A percentile compares a stretch with the other conserved stretches of the same genome.
Conservation (phyloP, 179 eudicot species). For the Vitellaria paradoxa region DNA sequence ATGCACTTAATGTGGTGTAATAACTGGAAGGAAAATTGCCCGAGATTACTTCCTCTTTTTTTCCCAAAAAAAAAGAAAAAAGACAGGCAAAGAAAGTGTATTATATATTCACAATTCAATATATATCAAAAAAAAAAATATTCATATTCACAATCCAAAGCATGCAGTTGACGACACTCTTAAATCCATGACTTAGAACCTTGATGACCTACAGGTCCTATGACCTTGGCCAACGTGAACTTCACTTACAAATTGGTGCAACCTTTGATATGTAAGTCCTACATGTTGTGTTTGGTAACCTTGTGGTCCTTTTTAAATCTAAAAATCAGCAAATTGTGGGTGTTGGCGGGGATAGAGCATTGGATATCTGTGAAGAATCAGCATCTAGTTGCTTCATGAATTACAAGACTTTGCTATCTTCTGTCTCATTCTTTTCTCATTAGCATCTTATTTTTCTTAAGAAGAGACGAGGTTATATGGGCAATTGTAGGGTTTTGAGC, state of each 20-base stretch:
- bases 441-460: background rate
- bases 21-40: background rate
- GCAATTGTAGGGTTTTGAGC: background rate
- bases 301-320: background rate
- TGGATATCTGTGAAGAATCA: background rate
- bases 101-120: no score
- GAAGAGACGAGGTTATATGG: background rate
- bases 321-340: background rate
- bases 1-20: background rate
- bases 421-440: background rate
- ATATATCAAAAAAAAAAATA: no score
- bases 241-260: background rate
- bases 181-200: background rate
- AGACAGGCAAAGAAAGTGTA: no score
- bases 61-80: no score
- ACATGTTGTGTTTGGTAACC: no score
- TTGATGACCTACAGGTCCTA: background rate
- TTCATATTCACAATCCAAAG: no score
- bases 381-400: background rate
- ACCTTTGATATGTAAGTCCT: background rate
- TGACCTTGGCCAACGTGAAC: background rate
- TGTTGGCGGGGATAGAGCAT: background rate
- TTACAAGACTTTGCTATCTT: background rate
- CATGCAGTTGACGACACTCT: no score
- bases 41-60: background rate